These are phyloP conservation scores for Aureobasidium sp. DNA, from an alignment of 2,329 filamentous ascomycete genomes.

Conservation along the genomic window DNA sequence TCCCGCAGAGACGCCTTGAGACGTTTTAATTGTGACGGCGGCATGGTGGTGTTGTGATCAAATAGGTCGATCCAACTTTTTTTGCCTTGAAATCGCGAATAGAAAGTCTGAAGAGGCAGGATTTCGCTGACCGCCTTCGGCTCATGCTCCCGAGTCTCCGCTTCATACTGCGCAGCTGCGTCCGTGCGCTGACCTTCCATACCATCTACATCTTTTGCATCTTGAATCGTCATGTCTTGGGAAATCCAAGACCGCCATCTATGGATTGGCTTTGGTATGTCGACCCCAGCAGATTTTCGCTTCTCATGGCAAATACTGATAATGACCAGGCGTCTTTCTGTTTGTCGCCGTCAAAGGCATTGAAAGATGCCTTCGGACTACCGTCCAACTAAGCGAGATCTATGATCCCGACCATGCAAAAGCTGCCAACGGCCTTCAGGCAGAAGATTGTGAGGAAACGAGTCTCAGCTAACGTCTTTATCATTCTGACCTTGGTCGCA, in stretches of 20 bases:
- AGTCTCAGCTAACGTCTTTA: background rate
- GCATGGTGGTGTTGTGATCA: constrained; percentile 50
- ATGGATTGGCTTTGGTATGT: constrained; percentile 39
- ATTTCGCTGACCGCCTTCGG: constrained; percentile 13
- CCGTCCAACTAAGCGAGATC: constrained; percentile 60
- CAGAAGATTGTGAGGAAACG: constrained; percentile 20
- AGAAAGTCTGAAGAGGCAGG: background rate
- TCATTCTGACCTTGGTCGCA: constrained; percentile 15
- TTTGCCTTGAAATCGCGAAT: constrained; percentile 2
- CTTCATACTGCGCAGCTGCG: background rate
- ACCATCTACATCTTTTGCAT: background rate
- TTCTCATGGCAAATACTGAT: background rate
- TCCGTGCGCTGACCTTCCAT: background rate
- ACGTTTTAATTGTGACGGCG: constrained; percentile 92
- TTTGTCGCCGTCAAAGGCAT: constrained; percentile 53
- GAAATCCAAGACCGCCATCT: constrained; percentile 40
- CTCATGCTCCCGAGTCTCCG: background rate
- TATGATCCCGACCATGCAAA: constrained; percentile 68
- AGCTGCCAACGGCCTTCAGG: constrained; percentile 53
- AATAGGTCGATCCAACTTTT: background rate
- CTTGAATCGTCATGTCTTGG: constrained; percentile 25
- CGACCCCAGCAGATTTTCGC: background rate
- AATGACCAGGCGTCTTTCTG: constrained; percentile 43
- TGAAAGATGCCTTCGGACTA: constrained; percentile 50
- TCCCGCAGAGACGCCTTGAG: constrained; percentile 86